phyloP scores from a whole-genome alignment of 2,329 filamentous ascomycete species.

The Aspergillus brunneoviolaceus region DNA sequence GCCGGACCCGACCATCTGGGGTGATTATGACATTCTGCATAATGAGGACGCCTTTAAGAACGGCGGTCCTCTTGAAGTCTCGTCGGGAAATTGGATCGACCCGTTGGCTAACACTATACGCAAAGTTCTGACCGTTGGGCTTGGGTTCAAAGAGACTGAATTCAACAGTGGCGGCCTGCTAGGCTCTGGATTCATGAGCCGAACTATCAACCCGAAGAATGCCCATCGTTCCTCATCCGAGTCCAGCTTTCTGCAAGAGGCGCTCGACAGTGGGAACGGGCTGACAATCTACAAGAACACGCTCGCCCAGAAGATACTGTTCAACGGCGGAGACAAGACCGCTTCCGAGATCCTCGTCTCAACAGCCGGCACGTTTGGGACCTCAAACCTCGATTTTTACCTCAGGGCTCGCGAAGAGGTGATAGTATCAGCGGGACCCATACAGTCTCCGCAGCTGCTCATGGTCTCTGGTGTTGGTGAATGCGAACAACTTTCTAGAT shows the following conservation, averaged over 20 bases:
- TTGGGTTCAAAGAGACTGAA: constrained; percentile 28
- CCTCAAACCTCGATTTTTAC: constrained; percentile 41
- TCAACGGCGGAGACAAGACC: constrained; percentile 49
- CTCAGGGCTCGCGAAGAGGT: constrained; percentile 52
- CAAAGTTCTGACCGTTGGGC: constrained; percentile 21
- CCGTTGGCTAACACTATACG: constrained; percentile 29
- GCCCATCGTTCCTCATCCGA: constrained; percentile 21
- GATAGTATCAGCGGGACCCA: constrained; percentile 52
- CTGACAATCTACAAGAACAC: constrained; percentile 48
- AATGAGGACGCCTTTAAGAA: constrained; percentile 19
- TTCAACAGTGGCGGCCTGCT: constrained; percentile 29
- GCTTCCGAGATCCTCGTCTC: constrained; percentile 50
- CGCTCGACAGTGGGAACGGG: constrained; percentile 19
- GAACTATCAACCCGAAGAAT: constrained; percentile 33
- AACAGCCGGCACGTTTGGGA: constrained; percentile 32
- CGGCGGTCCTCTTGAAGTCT: constrained; percentile 35
- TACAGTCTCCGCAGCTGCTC: constrained; percentile 56
- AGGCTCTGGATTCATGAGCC: constrained; percentile 26
- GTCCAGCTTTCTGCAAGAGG: constrained; percentile 14
- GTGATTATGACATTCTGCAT: constrained; percentile 27
- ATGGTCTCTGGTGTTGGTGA: constrained; percentile 55
- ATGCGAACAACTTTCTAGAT: constrained; percentile 20
- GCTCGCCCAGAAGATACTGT: constrained; percentile 49
- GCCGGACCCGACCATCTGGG: constrained; percentile 20
- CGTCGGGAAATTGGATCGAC: constrained; percentile 29